Evolutionary conservation across 2,329 filamentous ascomycete species (phyloP), one percentile per base, ranked within the genome.

Genomic region (Xylaria multiplex): DNA sequence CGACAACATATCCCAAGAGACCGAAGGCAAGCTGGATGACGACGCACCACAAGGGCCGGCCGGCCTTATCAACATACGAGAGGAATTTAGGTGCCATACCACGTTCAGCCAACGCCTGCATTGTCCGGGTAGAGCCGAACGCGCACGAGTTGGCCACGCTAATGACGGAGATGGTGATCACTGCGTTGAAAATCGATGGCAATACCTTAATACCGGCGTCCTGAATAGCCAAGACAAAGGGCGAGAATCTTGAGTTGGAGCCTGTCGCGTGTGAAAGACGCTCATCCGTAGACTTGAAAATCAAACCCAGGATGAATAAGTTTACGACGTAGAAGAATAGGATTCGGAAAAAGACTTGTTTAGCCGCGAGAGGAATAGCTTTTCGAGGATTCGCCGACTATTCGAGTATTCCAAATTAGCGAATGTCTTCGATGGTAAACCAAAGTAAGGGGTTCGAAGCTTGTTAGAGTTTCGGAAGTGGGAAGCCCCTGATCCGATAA

Each of bases 11-110:
- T 43, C 85, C 86, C 14, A 90, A 80, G 54, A 88, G 79, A 19
- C 88, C 88, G 52, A 90, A 83, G n/a, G 76, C 76, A n/a, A 87
- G 78, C 70, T 85, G 82, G 56, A 88, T 72, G 49, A 78, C 65
- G 49, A 89, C 82, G 58, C 85, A 85, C 69, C 83, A 83, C 22
- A 88, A 76, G 0, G 88, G 88, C 13, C 88, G 86, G 35, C 88
- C 88, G 40, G 82, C 76, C 68, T 83, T 84, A 75, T 90, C 88
- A 69, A 91, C 85, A 73, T 89, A 88, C 35, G 83, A 81, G 40
- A 90, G 80, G 71, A 87, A 80, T 66, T 78, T 81, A 16, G 88
- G 88, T 0, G 84, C 88, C 81, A 83, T 83, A 56, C 81, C 81
- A 6, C 78, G 78, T 71, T 81, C 77, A 8, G 82, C 81, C 67